Evolutionary conservation across 495 filamentous ascomycete species (phyloP), one percentile per base, ranked within the genome.

Genomic region (Talaromyces trachyspermus): DNA sequence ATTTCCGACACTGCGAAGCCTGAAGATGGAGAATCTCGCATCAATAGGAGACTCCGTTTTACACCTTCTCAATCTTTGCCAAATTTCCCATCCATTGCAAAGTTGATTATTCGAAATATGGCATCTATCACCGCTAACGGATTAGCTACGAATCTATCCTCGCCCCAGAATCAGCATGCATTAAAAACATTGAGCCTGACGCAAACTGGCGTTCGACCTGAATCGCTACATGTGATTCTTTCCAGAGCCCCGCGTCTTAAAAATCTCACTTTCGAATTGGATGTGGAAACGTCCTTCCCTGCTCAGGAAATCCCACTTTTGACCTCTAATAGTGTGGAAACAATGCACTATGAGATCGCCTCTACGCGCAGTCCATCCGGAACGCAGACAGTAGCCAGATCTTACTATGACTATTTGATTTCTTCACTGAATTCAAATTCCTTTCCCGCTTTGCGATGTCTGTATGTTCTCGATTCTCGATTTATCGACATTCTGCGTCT

Each of bases 371-470:
- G 72, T 0, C 59, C 61, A 12, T 70, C 68, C 48, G 74, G 76
- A 18, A 75, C 86, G 33, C 69, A 80, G 4, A 75, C 73, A 15
- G 77, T 81, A 6, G 74, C 79, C 0, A 65, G 71, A 4, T 83
- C 80, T 43, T 94, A 95, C 69, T 95, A 98, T 60, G 69, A 72
- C 36, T 95, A 95, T 68, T 78, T 98, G n/a, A 77, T 89, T 18
- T 74, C 75, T 29, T 92, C 86, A 5, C 73, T 98, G 25, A 78
- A 88, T 52, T 74, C 78, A n/a, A 80, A 83, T 48, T 71, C 76
- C 12, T 75, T 98, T 0, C 86, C 89, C 8, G 71, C 76, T 10
- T 76, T 98, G 1, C 69, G 65, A 5, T 72, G 80, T 15, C 72
- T 97, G 20, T 97, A 94, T 62, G 92, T 95, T 32, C 85, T 87